Evolutionary conservation across 2,329 filamentous ascomycete genomes (phyloP).

Genomic region (Fusarium compactum): DNA sequence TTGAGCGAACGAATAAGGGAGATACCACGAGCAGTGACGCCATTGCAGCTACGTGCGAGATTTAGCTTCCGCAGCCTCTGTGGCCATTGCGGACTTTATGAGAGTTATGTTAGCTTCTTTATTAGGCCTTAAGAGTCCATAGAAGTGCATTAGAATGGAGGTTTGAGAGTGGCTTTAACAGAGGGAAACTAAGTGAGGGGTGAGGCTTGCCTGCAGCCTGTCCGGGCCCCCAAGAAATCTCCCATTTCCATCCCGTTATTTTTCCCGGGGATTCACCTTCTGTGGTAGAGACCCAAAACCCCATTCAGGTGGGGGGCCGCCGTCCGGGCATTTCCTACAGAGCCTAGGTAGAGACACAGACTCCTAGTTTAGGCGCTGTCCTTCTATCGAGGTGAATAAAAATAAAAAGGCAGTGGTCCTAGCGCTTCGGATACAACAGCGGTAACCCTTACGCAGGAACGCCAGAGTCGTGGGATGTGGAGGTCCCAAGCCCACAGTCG

Average conservation of each 20-base stretch:
- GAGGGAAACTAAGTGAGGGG: conserved; percentile 18
- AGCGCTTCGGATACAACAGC: conserved; percentile 40
- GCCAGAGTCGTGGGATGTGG: conserved; percentile 45
- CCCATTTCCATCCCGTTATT: conserved; percentile 29
- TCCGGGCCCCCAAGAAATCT: conserved; percentile 11
- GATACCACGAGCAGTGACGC: conserved; percentile 19
- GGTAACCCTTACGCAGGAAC: conserved; percentile 50
- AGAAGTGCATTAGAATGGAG: conserved; percentile 8
- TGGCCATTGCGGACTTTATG: conserved; percentile 9
- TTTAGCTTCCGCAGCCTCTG: conserved; percentile 11
- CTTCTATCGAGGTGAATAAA: conserved; percentile 2
- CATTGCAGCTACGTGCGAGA: conserved; percentile 9
- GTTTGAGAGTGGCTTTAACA: conserved; percentile 31
- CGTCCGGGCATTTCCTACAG: background rate
- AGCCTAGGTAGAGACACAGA: background rate
- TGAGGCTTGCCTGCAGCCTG: conserved; percentile 16
- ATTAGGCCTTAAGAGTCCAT: conserved; percentile 10
- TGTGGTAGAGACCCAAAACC: conserved; percentile 1
- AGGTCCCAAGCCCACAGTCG: conserved; percentile 39
- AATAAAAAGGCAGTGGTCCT: conserved; percentile 24
- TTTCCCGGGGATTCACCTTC: conserved; percentile 5
- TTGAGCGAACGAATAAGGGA: conserved; percentile 14
- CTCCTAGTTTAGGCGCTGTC: background rate
- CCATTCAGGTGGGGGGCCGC: conserved; percentile 5
- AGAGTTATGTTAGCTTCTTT: conserved; percentile 13